Percentiles rank a stretch among this genome's conserved stretches.
These are phyloP conservation scores for Aquilaria sinensis DNA, from an alignment of 345 rosid genomes.

Conservation along the genomic window DNA sequence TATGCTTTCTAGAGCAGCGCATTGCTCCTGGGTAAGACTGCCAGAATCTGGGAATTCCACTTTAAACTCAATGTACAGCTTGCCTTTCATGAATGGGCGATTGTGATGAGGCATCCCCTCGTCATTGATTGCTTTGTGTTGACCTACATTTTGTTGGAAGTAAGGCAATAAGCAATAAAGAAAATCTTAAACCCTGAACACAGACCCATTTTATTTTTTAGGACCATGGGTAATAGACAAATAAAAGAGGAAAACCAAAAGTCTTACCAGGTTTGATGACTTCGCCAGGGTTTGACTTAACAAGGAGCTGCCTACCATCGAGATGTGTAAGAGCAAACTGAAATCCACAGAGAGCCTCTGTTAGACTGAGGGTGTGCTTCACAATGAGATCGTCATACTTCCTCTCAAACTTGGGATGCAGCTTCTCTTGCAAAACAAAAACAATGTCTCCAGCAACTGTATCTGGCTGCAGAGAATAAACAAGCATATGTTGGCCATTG, in stretches of 20 bases:
- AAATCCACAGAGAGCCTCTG: slow-evolving; percentile 68
- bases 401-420: slow-evolving; percentile 48
- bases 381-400: slow-evolving; percentile 37
- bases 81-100: slow-evolving; percentile 68
- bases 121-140: slow-evolving; percentile 42
- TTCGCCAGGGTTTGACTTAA: slow-evolving; percentile 59
- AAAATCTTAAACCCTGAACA: background rate
- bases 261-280: slow-evolving; percentile 50
- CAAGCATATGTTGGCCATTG: background rate
- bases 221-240: background rate
- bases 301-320: slow-evolving; percentile 60
- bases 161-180: background rate
- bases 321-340: slow-evolving; percentile 54
- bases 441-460: slow-evolving; percentile 42
- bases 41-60: slow-evolving; percentile 60
- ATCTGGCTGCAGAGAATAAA: slow-evolving; percentile 32
- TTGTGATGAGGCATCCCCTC: slow-evolving; percentile 58
- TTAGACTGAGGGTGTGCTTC: slow-evolving; percentile 39
- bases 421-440: slow-evolving; percentile 43
- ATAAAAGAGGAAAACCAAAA: background rate
- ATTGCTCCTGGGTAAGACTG: slow-evolving; percentile 34
- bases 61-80: slow-evolving; percentile 48
- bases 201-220: background rate
- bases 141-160: slow-evolving; percentile 25
- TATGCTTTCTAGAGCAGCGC: slow-evolving; percentile 40